Evolutionary conservation across 2,329 filamentous ascomycete species (phyloP).

Genomic region (Aureobasidium sp.): DNA sequence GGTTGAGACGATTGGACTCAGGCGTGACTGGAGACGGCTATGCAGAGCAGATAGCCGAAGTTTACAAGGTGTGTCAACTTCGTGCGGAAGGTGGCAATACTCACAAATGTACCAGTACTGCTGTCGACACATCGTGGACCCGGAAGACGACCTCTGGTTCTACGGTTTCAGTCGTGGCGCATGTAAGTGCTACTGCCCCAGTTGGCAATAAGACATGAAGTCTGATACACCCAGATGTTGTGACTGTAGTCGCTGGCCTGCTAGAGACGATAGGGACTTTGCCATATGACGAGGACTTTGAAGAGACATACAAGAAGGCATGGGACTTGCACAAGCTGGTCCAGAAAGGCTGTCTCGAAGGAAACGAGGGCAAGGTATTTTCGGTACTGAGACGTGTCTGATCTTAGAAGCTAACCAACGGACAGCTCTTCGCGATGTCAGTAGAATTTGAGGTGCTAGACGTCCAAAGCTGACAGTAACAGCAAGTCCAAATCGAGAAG

Average conservation of each 20-base stretch:
- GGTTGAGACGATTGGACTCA: neutral
- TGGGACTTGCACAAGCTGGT: neutral
- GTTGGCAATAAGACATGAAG: neutral
- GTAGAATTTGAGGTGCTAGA: neutral
- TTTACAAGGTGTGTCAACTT: neutral
- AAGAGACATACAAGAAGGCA: neutral
- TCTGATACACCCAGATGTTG: neutral
- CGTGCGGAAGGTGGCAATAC: neutral
- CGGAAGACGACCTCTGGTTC: neutral
- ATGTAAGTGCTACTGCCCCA: neutral
- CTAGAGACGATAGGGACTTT: neutral
- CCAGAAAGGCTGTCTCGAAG: neutral
- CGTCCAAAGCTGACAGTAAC: neutral
- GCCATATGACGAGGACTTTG: neutral
- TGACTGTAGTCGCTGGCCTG: neutral
- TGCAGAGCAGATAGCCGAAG: neutral
- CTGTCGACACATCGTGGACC: neutral
- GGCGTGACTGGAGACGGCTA: neutral
- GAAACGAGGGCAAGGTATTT: neutral
- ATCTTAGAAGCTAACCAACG: neutral
- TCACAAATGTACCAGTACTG: neutral
- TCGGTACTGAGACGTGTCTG: neutral
- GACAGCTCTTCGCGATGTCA: neutral
- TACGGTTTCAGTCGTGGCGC: neutral
- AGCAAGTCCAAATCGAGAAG: neutral